Base-by-base conservation (phyloP, 495 filamentous ascomycete species). In the Antarctomyces pellizariae region DNA sequence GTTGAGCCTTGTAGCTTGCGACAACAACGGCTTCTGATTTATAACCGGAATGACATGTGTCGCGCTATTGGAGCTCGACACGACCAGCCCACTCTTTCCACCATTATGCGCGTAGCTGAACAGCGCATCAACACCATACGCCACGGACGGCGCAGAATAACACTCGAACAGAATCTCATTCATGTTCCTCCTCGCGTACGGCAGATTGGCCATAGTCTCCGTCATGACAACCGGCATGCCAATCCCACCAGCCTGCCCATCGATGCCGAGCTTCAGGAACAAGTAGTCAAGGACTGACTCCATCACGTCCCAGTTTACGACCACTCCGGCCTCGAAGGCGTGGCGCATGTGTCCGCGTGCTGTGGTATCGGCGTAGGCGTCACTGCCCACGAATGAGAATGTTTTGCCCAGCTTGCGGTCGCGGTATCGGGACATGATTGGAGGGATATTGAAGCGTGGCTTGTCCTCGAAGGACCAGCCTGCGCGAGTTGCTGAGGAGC, bases 221-320 rank as follows among this genome's bases (percentile, higher is more conserved):
- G 86, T 95, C 79, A 97, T 89, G 22, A 97, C 68, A 32, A 97
- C 62, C 2, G 84, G 79, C 39, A 80, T 54, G 33, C 78, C 82
- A 19, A 97, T 63, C 5, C 62, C 59, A 16, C 76, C 78, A 9
- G 57, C 55, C 9, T 54, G 54, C 4, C 71, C 75, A 30, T 90
- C 76, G 28, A 93, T 58, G 7, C 86, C 89, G 19, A 97, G 52
- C 50, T 90, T 92, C 24, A 90, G 52, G 46, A 97, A 95, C 15
- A 80, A 54, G 41, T 91, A 86, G 45, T 97, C 86, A 28, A 97
- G 46, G 13, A 92, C 56, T 18, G 77, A 77, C 45, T 97, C 86
- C 67, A 91, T 75, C 9, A 78, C 80, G 45, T 97, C 86, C 76
- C 89, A 97, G 46, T 93, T 97, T 41, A 75, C 78, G 23, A 95